Evolutionary conservation across 2,329 filamentous ascomycete genomes (phyloP), one percentile per base, ranked within the genome.

Genomic region (Ceratocystis harringtonii): DNA sequence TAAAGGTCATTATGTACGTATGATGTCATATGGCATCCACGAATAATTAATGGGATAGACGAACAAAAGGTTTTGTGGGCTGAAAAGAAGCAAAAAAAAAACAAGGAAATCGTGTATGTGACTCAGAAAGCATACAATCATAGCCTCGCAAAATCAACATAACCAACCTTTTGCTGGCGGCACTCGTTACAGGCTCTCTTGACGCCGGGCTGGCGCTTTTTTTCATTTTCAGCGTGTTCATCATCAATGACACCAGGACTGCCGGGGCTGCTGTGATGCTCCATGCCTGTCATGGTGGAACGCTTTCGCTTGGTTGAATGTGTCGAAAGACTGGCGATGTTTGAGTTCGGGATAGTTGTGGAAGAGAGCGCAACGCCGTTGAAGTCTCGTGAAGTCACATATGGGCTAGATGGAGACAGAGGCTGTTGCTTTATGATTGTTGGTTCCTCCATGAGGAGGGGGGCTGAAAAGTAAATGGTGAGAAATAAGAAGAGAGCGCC

Each of bases 101-200:
- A 41, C 48, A 48, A 32, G n/a, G 19, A 15, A 28, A 50, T 3
- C 19, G 66, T 66, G 36, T 41, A 15, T 15, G 69, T 69, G 68
- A 69, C 68, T 69, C 60, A 61, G 22, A 32, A 30, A 22, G n/a
- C 17, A 19, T 50, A 19, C n/a, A 22, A 50, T 50, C 48, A 50
- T 22, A 19, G 48, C n/a, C 48, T 41, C 10, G 36, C 36, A 41
- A 1, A 41, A 41, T 41, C 3, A 41, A 12, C 19, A 50, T 50
- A 58, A 79, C 78, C 81, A 77, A 90, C 88, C 80, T 92, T 92
- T 75, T 92, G 89, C 76, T 92, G 89, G 68, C 88, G 82, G 73
- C 88, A 92, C 75, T 92, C 88, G 72, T 92, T 92, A 75, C 89
- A 92, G 5, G 89, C 89, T 71, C 89, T 81, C 77, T 92, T 90